These are phyloP conservation scores for Hypsizygus marmoreus DNA, from an alignment of 768 basidiomycete species.

Conservation along the genomic window DNA sequence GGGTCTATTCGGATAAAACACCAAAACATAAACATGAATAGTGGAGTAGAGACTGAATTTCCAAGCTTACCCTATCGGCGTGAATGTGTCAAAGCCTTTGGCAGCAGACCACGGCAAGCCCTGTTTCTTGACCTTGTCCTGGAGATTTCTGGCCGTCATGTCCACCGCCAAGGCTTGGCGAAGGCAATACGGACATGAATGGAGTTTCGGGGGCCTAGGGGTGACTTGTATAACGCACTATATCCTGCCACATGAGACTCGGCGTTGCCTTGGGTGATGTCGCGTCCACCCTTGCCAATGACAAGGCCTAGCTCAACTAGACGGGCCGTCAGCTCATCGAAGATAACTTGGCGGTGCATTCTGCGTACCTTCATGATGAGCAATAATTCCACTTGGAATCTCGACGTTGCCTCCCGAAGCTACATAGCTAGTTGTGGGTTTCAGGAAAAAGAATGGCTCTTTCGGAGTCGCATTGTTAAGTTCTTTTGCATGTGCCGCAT, in stretches of 20 bases:
- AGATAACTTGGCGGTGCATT: not conserved
- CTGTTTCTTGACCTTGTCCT: constrained; percentile 88
- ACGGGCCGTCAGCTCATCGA: constrained; percentile 7
- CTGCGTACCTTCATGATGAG: constrained; percentile 85
- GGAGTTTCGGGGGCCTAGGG: not conserved
- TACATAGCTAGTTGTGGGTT: constrained; percentile 92
- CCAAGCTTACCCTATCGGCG: constrained; percentile 73
- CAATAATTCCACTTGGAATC: constrained; percentile 79
- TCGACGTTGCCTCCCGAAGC: constrained; percentile 77
- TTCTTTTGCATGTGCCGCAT: constrained; percentile 89
- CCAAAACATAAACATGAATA: not conserved
- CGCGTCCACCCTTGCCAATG: constrained; percentile 84
- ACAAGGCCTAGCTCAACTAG: constrained; percentile 96
- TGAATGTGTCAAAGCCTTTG: constrained; percentile 97
- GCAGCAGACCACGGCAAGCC: constrained; percentile 98
- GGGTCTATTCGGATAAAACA: constrained; percentile 39
- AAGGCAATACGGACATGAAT: constrained; percentile 9
- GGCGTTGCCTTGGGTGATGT: constrained; percentile 75
- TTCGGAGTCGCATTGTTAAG: constrained; percentile 85
- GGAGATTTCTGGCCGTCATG: constrained; percentile 95
- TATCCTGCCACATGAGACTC: constrained; percentile 88
- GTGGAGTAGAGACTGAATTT: constrained; percentile 7
- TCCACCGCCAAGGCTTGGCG: constrained; percentile 85
- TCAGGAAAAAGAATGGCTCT: constrained; percentile 98
- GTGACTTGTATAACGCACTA: constrained; percentile 49